Base-by-base conservation (phyloP, 192 early-diverging fungal genomes). In the Coemansia sp. region DNA sequence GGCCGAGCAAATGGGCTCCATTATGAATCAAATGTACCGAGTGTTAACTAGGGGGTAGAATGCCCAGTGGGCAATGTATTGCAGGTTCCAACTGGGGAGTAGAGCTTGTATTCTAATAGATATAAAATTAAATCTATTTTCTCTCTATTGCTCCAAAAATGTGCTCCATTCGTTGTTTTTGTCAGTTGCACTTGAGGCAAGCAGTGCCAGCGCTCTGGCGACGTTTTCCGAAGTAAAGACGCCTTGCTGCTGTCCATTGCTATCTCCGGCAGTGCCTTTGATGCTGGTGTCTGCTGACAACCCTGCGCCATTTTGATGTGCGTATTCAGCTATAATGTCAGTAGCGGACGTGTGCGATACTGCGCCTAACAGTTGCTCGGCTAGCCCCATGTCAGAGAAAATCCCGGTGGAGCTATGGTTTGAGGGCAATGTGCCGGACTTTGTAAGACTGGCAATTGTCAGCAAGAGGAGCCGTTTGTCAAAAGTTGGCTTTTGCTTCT, bases 281-380 rank as follows among this genome's bases (percentile, higher is more conserved):
- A n/a, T 35, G 37, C 13, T 49, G 37, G 18, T 18, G 12, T 27
- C 38, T 11, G 18, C 35, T 14, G 49, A 14, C 37, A 39, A 32
- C 7, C 9, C 48, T 22, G 29, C 38, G 45, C 3, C 22, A 23
- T 57, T 55, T 27, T 70, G 68, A 4, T 69, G 60, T 12, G 66
- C 63, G 19, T 65, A 75, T 16, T 38, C 51, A 10, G 63, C 23
- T 43, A 81, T 64, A 29, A 72, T 50, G 29, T 81, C 78, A 19
- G 62, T 50, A 3, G 67, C 62, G 12, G 78, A 65, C 3, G 63
- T 69, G 27, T 54, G 62, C 26, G 78, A 48, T 10, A 69, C 73
- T 10, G 72, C 69, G 35, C 66, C 52, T 18, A 75, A 23, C 53
- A 81, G 41, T 24, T 75, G 72, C 55, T 81, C 78, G 26, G 73